Conservation (phyloP, 139 green algal species). For the Mychonastes homosphaera region DNA sequence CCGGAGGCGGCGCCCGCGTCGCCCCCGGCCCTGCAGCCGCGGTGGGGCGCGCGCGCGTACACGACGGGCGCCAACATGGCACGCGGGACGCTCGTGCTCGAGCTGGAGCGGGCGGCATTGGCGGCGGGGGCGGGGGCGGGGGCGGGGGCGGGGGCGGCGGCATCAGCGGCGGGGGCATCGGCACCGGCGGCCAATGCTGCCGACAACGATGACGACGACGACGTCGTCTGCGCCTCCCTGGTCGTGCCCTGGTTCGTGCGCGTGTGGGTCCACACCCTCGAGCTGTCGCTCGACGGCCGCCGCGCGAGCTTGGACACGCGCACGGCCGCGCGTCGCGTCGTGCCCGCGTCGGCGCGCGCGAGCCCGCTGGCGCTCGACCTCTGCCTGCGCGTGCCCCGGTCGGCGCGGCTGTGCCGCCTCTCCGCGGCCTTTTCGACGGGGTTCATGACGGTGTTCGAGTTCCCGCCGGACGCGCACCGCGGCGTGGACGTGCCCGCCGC, state of each 20-base stretch:
- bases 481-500: slow-evolving; percentile 82
- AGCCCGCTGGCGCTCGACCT: slow-evolving; percentile 42
- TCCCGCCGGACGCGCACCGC: slow-evolving; percentile 63
- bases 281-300: slow-evolving; percentile 45
- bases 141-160: neutral
- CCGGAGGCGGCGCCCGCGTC: too few relatives aligned
- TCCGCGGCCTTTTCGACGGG: slow-evolving; percentile 53
- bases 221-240: slow-evolving; percentile 52
- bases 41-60: too few relatives aligned
- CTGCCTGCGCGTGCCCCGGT: slow-evolving; percentile 29
- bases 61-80: too few relatives aligned
- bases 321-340: slow-evolving; percentile 9
- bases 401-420: slow-evolving; percentile 21
- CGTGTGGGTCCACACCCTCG: slow-evolving; percentile 59
- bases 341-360: slow-evolving; percentile 34
- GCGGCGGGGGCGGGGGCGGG: neutral
- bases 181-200: slow-evolving; percentile 1
- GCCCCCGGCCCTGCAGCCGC: too few relatives aligned
- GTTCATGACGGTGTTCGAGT: slow-evolving; percentile 53
- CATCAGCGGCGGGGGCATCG: neutral
- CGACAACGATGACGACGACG: neutral
- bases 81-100: too few relatives aligned
- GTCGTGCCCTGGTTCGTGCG: slow-evolving; percentile 71
- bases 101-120: neutral
- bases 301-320: neutral